A percentile compares a stretch with the other conserved stretches of the same genome.
Evolutionary conservation across 2,329 filamentous ascomycete genomes (phyloP).

Genomic region (Alternaria conjuncta): DNA sequence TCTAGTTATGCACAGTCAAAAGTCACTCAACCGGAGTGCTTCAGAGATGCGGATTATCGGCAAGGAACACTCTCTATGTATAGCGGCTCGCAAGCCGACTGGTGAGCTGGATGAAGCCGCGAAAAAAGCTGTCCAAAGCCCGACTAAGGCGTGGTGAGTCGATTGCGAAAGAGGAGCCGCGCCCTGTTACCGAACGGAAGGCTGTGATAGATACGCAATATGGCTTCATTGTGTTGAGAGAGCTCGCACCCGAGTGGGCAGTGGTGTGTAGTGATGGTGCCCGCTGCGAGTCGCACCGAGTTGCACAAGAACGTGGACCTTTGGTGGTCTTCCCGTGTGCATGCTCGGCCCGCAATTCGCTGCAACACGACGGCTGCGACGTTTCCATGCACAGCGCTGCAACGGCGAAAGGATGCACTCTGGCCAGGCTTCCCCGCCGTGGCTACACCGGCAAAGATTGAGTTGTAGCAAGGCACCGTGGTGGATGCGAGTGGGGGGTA

Average conservation of each 20-base stretch:
- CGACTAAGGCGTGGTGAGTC: constrained; percentile 1
- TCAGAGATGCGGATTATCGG: constrained; percentile 22
- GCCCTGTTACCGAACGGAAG: constrained; percentile 21
- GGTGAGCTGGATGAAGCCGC: constrained; percentile 22
- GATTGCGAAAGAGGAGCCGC: constrained; percentile 25
- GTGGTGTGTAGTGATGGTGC: constrained; percentile 15
- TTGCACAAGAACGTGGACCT: constrained; percentile 31
- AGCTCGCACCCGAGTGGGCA: constrained; percentile 29
- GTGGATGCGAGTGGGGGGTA: constrained; percentile 27
- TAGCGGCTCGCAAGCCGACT: constrained; percentile 21
- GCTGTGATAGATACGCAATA: constrained; percentile 26
- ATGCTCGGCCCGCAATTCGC: constrained; percentile 31
- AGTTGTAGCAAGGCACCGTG: constrained; percentile 24
- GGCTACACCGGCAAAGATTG: constrained; percentile 24
- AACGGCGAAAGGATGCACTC: constrained; percentile 22
- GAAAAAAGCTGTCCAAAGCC: constrained; percentile 14
- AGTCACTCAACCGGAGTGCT: constrained; percentile 13
- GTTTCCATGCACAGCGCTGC: constrained; percentile 9
- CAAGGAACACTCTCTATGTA: constrained; percentile 15
- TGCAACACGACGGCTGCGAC: constrained; percentile 7
- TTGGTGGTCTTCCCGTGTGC: constrained; percentile 19
- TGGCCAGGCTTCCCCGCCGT: constrained; percentile 11
- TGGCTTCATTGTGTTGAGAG: constrained; percentile 24
- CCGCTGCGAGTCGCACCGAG: constrained; percentile 23
- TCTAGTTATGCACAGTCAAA: constrained; percentile 18